Evolutionary conservation across 1,284 basidiomycete species (phyloP), one percentile per base, ranked within the genome.

Genomic region (Heterobasidion annosum): DNA sequence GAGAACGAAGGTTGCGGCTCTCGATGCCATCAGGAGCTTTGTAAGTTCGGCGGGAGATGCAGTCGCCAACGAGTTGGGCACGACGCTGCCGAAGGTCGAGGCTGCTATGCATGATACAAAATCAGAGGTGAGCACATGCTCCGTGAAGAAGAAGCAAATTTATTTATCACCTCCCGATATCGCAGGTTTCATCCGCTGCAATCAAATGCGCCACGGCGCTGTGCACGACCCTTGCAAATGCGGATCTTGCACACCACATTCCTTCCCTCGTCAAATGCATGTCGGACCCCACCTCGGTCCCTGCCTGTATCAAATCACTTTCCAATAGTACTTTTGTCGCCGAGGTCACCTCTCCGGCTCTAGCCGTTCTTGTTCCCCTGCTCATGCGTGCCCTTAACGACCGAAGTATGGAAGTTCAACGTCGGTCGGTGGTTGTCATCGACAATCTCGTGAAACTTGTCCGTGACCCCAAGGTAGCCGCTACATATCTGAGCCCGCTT

Each of bases 401-500:
- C 70, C 83, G 96, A 61, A 95, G 92, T 60, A 97, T 95, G 84
- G 94, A 98, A 67, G 91, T 92, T 19, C 91, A 93, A 66, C 85
- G 92, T 57, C 78, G 88, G 34, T 82, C 85, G 0, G 93, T 96
- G 57, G 89, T 99, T 54, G 91, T 99, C 63, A 85, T 96, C 58
- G 94, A 96, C 68, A 99, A 99, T 73, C 79, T 99, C 55, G 96
- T 98, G 72, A 99, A 98, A 74, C 87, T 99, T 54, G 97, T 99
- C 48, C 88, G 96, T 56, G 86, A 97, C 65, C 91, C 92, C 4
- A 86, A 82, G 59, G 83, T 98, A 53, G 96, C 97, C 49, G 93
- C 93, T 9, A 79, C 81, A 49, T 96, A 98, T 73, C 81, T 98
- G 34, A 91, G 90, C 60, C 79, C 85, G 49, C 84, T 99, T 46